Evolutionary conservation across 345 rosid genomes (phyloP).

Genomic region (Aquilaria yunnanensis): DNA sequence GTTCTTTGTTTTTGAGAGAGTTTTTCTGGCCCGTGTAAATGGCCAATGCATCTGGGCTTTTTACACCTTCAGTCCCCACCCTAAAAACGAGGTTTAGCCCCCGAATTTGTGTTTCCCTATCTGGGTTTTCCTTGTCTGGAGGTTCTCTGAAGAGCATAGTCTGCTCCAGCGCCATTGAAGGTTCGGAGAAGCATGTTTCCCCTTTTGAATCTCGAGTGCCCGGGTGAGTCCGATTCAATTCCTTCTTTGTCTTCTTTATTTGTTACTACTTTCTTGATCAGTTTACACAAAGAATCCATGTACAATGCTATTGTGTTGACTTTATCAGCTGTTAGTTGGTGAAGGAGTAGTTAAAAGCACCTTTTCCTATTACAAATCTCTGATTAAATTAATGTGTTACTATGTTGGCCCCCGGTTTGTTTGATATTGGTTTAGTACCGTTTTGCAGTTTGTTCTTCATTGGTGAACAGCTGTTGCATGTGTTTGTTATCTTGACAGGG

Average conservation of each 20-base stretch:
- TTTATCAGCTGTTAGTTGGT: conserved; percentile 3
- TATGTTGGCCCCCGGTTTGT: neutral
- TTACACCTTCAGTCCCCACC: conserved; percentile 55
- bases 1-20: conserved; percentile 3
- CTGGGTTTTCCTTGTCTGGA: conserved; percentile 45
- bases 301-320: conserved; percentile 11
- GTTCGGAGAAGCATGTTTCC: conserved; percentile 41
- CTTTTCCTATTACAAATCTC: conserved; percentile 6
- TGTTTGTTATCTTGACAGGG: neutral
- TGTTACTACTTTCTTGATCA: neutral
- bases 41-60: conserved; percentile 81
- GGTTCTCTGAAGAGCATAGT: conserved; percentile 39
- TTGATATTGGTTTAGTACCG: neutral
- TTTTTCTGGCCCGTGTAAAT: conserved; percentile 18
- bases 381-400: neutral
- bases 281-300: conserved; percentile 1
- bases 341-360: conserved; percentile 3
- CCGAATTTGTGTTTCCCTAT: conserved; percentile 50
- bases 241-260: conserved; percentile 5
- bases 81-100: conserved; percentile 36
- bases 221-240: conserved; percentile 31
- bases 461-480: conserved; percentile 13
- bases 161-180: conserved; percentile 45
- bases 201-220: conserved; percentile 46
- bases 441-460: conserved; percentile 4